phyloP scores from a whole-genome alignment of 2,329 filamentous ascomycete genomes.

The Trichoderma hamatum region DNA sequence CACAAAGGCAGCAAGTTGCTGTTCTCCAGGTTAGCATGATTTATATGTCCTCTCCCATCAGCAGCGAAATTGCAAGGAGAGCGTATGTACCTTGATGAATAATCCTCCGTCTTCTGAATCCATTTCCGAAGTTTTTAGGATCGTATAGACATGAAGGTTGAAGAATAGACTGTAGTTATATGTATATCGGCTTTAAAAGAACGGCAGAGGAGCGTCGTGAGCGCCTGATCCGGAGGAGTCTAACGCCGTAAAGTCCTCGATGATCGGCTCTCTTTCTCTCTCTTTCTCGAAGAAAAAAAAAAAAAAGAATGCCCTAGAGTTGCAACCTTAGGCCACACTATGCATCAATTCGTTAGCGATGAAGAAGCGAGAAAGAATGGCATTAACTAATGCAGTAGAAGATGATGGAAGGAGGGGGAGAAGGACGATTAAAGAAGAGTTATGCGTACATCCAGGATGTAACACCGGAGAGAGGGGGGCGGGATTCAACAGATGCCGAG shows the following conservation, averaged over 20 bases:
- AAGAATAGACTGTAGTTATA: constrained; percentile 3
- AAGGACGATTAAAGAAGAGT: not conserved
- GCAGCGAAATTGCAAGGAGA: not conserved
- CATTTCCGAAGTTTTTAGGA: constrained; percentile 51
- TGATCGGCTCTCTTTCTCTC: not conserved
- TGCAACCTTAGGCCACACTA: constrained; percentile 8
- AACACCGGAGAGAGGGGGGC: constrained; percentile 4
- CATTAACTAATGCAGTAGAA: not conserved
- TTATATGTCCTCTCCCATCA: not conserved
- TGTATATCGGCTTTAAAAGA: constrained; percentile 9
- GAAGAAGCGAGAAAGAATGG: not conserved
- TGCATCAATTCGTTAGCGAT: constrained; percentile 19
- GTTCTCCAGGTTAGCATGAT: constrained; percentile 38
- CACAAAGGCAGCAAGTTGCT: constrained; percentile 96
- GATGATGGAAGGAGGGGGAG: not conserved
- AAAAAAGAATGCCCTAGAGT: not conserved
- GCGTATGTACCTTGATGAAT: constrained; percentile 75
- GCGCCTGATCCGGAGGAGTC: not conserved
- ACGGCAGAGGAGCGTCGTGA: constrained; percentile 23
- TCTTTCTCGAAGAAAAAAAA: not conserved
- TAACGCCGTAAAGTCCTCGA: not conserved
- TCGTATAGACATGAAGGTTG: constrained; percentile 23
- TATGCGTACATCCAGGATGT: constrained; percentile 16
- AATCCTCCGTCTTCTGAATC: constrained; percentile 87
- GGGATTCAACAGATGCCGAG: not conserved